A percentile compares a stretch with the other conserved stretches of the same genome.
phyloP scores from a whole-genome alignment of 139 green algal genomes.

The Ettlia oleoabundans region DNA sequence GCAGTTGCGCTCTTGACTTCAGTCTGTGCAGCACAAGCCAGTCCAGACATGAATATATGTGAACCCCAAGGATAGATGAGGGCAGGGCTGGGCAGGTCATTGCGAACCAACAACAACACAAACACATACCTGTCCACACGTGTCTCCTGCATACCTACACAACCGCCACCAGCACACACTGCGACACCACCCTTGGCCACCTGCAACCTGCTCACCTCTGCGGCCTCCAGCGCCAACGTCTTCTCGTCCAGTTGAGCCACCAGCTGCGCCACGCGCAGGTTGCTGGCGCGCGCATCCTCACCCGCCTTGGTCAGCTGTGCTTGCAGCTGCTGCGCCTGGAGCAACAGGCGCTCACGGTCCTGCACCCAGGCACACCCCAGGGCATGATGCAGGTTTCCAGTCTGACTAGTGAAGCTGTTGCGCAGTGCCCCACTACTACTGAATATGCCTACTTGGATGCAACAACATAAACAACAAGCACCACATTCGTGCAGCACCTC shows the following conservation, averaged over 20 bases:
- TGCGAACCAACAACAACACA: too few relatives aligned
- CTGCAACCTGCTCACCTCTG: not conserved
- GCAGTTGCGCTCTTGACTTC: not conserved
- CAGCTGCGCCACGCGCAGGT: conserved; percentile 2
- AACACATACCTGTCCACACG: not conserved
- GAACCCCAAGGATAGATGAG: not conserved
- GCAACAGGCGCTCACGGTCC: not conserved
- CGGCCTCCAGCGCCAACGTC: conserved; percentile 4
- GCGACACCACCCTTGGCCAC: too few relatives aligned
- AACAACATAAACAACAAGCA: too few relatives aligned
- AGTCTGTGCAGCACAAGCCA: not conserved
- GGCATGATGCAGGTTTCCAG: too few relatives aligned
- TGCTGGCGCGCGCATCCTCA: conserved; percentile 18
- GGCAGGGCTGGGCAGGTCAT: too few relatives aligned
- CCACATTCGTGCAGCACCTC: too few relatives aligned
- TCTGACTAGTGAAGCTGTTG: too few relatives aligned
- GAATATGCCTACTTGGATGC: too few relatives aligned
- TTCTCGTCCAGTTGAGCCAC: conserved; percentile 11
- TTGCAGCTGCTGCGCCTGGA: conserved; percentile 14
- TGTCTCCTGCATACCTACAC: too few relatives aligned
- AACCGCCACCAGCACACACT: too few relatives aligned
- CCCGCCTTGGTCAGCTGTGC: conserved; percentile 10
- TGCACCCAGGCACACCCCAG: too few relatives aligned
- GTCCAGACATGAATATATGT: not conserved
- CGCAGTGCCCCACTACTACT: too few relatives aligned